Base-by-base conservation (phyloP, 495 filamentous ascomycete genomes). In the Daldinia decipiens region DNA sequence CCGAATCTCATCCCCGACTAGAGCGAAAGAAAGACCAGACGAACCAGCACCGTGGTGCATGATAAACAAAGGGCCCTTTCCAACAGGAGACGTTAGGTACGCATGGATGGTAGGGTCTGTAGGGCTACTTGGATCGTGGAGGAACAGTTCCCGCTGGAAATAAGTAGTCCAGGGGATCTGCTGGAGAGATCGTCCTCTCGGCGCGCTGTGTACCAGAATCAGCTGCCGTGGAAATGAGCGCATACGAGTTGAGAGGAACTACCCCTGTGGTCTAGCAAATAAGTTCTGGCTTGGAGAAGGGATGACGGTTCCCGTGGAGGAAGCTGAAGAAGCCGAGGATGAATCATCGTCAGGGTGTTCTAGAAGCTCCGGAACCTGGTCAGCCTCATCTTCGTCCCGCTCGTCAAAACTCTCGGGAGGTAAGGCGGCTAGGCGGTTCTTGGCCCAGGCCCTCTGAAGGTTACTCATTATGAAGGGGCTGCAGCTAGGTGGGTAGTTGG, bases 11-110 rank as follows among this genome's bases (percentile, higher is more conserved):
- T 87, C 80, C 6, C 90, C 87, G 61, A 97, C 89, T 4, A 93
- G 84, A 26, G 93, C 92, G 78, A 97, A 97, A 3, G 94, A 95
- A 24, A 97, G 85, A 13, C 90, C 94, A 0, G 93, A 95, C 11
- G 94, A 96, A 36, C 94, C 94, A 43, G 92, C 94, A 19, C 94
- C 94, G 79, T 97, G 94, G 71, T 97, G 94, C 78, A 88, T 90
- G 53, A 97, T 89, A 75, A 97, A 95, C 4, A 99, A 85, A 0
- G 95, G 94, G 0, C 89, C 90, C 6, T 83, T 79, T 12, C 78
- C 76, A 51, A 81, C 78, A 5, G 89, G 88, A 0, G 88, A 89
- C 39, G 88, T 97, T 31, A 98, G 80, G 77, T 99, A 99, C 64
- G 88, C 91, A 83, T 98, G 95, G 79, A 93, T 90, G 52, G 84